These are phyloP conservation scores for Mycena albidolilacea DNA, from an alignment of 768 basidiomycete genomes.

Conservation along the genomic window DNA sequence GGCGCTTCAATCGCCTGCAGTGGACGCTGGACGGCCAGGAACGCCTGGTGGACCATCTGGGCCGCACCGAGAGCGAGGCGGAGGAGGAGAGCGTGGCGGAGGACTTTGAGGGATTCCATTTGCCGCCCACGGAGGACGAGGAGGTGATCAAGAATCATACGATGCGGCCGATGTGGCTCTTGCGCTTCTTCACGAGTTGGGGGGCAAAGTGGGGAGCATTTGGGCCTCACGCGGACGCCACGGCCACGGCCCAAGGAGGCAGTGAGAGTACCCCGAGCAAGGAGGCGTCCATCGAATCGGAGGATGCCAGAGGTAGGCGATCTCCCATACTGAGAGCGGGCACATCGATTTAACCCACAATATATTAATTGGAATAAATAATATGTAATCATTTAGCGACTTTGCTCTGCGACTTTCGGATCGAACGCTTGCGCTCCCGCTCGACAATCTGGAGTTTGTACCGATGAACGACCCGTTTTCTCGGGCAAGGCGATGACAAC, in stretches of 20 bases:
- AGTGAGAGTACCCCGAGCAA: background rate
- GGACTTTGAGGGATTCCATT: conserved; percentile 41
- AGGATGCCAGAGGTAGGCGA: conserved; percentile 5
- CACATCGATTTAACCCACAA: conserved; percentile 28
- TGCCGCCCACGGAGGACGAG: conserved; percentile 56
- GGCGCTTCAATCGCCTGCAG: conserved; percentile 75
- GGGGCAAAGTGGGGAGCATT: conserved; percentile 72
- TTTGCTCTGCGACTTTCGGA: conserved; percentile 82
- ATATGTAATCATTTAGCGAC: conserved; percentile 52
- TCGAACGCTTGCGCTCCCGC: conserved; percentile 80
- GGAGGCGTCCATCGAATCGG: background rate
- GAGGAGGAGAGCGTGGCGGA: conserved; percentile 72
- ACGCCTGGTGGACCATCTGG: conserved; percentile 75
- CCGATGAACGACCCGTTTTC: conserved; percentile 20
- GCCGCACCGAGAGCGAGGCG: conserved; percentile 83
- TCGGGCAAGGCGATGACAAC: conserved; percentile 19
- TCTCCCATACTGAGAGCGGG: conserved; percentile 5
- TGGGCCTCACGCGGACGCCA: conserved; percentile 26
- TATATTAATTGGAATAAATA: conserved; percentile 42
- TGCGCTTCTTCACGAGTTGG: conserved; percentile 85
- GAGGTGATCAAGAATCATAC: conserved; percentile 70
- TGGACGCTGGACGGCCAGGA: conserved; percentile 78
- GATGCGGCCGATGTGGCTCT: conserved; percentile 83
- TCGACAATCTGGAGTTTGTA: conserved; percentile 68
- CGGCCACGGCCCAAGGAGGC: conserved; percentile 9